phyloP scores from a whole-genome alignment of 805 yeast genomes.

The Pichia exigua region DNA sequence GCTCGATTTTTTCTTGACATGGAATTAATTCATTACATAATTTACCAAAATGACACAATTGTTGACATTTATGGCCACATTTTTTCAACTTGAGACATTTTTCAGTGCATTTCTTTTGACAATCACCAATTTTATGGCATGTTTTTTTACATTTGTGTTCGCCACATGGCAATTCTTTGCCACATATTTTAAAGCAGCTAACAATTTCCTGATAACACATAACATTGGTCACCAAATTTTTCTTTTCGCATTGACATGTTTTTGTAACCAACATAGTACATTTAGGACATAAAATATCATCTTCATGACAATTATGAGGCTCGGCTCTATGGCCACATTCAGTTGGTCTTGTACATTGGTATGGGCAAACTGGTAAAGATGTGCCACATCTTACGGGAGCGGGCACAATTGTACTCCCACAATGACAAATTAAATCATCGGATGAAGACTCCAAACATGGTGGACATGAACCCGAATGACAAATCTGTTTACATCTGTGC shows the following conservation, averaged over 20 bases:
- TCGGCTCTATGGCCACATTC: conserved; percentile 67
- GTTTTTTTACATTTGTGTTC: conserved; percentile 41
- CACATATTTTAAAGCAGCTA: conserved; percentile 65
- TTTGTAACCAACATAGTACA: conserved; percentile 45
- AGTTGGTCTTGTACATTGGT: conserved; percentile 51
- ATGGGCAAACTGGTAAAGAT: conserved; percentile 51
- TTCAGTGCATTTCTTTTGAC: conserved; percentile 51
- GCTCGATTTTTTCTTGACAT: conserved; percentile 43
- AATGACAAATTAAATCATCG: conserved; percentile 70
- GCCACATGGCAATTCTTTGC: conserved; percentile 39
- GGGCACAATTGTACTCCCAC: conserved; percentile 68
- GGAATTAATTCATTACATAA: conserved; percentile 44
- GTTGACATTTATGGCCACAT: conserved; percentile 65
- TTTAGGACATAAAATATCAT: conserved; percentile 57
- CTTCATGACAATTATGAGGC: conserved; percentile 71
- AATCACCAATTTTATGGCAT: conserved; percentile 54
- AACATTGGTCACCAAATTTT: conserved; percentile 43
- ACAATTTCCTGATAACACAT: conserved; percentile 63
- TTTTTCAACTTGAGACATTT: conserved; percentile 47
- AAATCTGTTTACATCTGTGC: conserved; percentile 61
- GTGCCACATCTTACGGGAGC: conserved; percentile 89
- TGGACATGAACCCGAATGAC: conserved; percentile 75
- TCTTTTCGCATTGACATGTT: conserved; percentile 26
- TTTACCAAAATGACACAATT: conserved; percentile 50
- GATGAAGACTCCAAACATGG: conserved; percentile 77